Conservation (phyloP, 352 stramenopile genomes). For the Globisporangium emineosum region DNA sequence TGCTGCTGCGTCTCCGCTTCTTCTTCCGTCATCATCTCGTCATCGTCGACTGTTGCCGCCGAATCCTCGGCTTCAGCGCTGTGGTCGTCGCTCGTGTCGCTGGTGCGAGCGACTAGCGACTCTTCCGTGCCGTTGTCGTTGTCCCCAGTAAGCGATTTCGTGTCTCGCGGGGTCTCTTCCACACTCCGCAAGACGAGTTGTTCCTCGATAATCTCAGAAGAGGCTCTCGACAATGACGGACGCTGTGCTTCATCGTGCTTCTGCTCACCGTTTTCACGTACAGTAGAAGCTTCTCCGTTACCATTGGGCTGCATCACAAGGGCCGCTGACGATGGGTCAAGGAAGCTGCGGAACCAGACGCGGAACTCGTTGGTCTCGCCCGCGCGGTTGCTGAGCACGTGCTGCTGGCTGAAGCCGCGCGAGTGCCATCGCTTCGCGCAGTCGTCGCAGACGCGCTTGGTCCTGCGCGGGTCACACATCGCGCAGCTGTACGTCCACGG, state of each 20-base stretch:
- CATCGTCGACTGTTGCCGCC: neutral
- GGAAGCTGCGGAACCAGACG: conserved; percentile 17
- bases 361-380: conserved; percentile 19
- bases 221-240: neutral
- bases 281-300: neutral
- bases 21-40: conserved; percentile 1
- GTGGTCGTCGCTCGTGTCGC: neutral
- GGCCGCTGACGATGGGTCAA: neutral
- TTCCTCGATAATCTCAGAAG: neutral
- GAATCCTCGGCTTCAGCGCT: neutral
- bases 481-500: conserved; percentile 31
- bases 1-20: neutral
- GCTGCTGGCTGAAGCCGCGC: conserved; percentile 30
- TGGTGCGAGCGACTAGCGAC: neutral
- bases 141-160: neutral
- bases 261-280: neutral
- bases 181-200: neutral
- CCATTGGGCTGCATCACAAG: neutral
- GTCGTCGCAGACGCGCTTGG: conserved; percentile 26
- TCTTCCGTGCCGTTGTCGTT: neutral
- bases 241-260: neutral
- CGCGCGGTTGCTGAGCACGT: conserved; percentile 24
- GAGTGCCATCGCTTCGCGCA: conserved; percentile 39
- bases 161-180: neutral
- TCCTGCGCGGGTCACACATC: conserved; percentile 30